phyloP scores from a whole-genome alignment of 2,329 filamentous ascomycete genomes.

The Pseudocercospora crystallina region DNA sequence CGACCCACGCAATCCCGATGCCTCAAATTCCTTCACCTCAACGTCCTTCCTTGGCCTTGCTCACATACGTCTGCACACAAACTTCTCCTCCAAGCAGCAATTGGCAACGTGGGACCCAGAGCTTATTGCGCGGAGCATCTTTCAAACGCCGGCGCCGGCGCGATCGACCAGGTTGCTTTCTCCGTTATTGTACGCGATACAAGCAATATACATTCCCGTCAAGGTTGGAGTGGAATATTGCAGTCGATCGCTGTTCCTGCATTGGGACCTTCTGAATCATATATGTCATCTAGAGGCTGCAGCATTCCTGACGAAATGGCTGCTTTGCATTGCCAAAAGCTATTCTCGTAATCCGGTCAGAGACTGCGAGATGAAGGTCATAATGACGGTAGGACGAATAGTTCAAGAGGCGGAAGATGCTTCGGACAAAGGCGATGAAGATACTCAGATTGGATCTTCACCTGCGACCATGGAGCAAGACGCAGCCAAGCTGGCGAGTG shows the following conservation, averaged over 20 bases:
- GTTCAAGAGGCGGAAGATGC: constrained; percentile 1
- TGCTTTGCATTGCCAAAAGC: not conserved
- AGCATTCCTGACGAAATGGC: constrained; percentile 4
- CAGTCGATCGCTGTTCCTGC: constrained; percentile 1
- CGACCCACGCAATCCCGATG: constrained; percentile 4
- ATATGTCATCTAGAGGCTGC: constrained; percentile 6
- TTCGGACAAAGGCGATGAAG: not conserved
- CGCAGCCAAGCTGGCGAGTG: not conserved
- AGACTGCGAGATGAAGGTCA: constrained; percentile 1
- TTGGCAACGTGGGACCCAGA: not conserved
- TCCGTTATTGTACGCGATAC: constrained; percentile 2
- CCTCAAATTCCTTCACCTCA: constrained; percentile 4
- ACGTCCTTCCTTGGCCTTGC: constrained; percentile 5
- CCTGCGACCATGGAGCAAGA: not conserved
- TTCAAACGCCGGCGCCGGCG: not conserved
- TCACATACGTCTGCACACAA: constrained; percentile 1
- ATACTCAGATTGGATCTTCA: too few relatives aligned
- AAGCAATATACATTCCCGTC: constrained; percentile 6
- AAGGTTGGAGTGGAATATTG: constrained; percentile 4
- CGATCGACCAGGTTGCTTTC: not conserved
- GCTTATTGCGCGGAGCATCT: not conserved
- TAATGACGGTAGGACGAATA: constrained; percentile 1
- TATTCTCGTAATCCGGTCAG: not conserved
- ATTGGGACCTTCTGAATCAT: constrained; percentile 1
- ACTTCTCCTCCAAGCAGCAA: not conserved